Conservation (phyloP, 176 grass and related monocot species). For the Pontederia crassipes region DNA sequence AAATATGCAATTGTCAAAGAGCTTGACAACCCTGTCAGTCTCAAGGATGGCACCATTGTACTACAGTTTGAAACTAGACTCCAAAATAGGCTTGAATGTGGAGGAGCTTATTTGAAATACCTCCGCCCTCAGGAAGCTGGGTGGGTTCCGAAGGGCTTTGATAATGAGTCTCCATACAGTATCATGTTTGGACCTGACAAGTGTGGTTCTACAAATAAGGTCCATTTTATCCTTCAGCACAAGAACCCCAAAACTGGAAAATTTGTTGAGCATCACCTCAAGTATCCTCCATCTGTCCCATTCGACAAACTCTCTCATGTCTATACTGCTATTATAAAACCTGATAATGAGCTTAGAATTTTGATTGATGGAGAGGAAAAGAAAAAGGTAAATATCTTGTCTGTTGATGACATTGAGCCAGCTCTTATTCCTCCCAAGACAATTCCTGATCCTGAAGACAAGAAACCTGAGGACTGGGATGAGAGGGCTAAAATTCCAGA, state of each 20-base stretch:
- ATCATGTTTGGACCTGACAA: slow-evolving; percentile 99
- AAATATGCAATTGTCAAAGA: slow-evolving; percentile 95
- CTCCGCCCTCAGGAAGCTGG: slow-evolving; percentile 54
- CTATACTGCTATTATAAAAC: slow-evolving; percentile 86
- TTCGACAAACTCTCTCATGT: slow-evolving; percentile 85
- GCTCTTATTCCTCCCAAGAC: slow-evolving; percentile 74
- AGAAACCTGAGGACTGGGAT: slow-evolving; percentile 98
- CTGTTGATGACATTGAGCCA: slow-evolving; percentile 76
- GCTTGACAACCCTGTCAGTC: slow-evolving; percentile 50
- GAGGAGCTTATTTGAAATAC: slow-evolving; percentile 90
- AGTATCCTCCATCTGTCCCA: slow-evolving; percentile 78
- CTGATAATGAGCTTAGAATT: slow-evolving; percentile 78
- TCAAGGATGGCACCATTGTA: slow-evolving; percentile 66
- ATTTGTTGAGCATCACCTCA: slow-evolving; percentile 89
- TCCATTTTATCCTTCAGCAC: slow-evolving; percentile 96
- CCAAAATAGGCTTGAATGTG: slow-evolving; percentile 91
- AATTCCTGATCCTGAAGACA: slow-evolving; percentile 94
- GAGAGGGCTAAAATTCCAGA: slow-evolving; percentile 84
- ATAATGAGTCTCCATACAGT: slow-evolving; percentile 79
- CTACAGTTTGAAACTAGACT: slow-evolving; percentile 85
- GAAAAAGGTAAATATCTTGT: slow-evolving; percentile 72
- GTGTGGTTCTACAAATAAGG: slow-evolving; percentile 93
- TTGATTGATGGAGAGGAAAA: slow-evolving; percentile 88
- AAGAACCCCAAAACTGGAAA: slow-evolving; percentile 86
- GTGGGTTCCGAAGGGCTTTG: slow-evolving; percentile 73